Conservation (phyloP, 257 asterid genomes). For the Plantago elongata region DNA sequence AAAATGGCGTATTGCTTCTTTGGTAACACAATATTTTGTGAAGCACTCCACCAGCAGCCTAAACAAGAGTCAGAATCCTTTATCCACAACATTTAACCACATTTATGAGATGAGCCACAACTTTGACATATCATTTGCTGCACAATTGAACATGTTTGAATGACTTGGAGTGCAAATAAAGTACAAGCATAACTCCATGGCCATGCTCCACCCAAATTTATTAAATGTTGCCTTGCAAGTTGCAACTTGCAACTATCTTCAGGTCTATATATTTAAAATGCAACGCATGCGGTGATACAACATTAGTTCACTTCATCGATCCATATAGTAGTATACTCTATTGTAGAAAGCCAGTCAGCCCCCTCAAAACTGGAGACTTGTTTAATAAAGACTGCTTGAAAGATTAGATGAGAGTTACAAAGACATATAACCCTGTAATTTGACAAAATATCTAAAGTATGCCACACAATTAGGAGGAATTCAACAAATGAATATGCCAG, state of each 20-base stretch:
- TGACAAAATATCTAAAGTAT: no score
- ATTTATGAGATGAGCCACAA: slow-evolving; percentile 12
- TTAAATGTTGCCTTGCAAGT: slow-evolving; percentile 11
- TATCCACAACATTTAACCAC: slow-evolving; percentile 15
- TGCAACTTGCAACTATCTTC: slow-evolving; percentile 9
- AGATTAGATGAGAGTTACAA: not conserved
- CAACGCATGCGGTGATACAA: not conserved
- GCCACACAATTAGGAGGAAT: no score
- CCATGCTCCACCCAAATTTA: slow-evolving; percentile 9
- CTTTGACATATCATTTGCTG: slow-evolving; percentile 18
- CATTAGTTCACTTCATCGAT: slow-evolving; percentile 16
- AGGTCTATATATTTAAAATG: not conserved
- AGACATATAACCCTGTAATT: no score
- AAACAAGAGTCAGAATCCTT: slow-evolving; percentile 19
- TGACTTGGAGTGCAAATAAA: slow-evolving; percentile 14
- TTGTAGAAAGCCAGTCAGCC: slow-evolving; percentile 3
- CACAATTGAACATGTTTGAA: slow-evolving; percentile 7
- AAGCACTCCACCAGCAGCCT: slow-evolving; percentile 96
- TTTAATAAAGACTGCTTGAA: slow-evolving; percentile 12
- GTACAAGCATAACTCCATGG: slow-evolving; percentile 2
- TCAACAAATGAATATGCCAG: not conserved
- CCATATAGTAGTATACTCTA: not conserved
- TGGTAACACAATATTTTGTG: slow-evolving; percentile 87
- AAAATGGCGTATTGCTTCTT: slow-evolving; percentile 93
- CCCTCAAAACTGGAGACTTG: slow-evolving; percentile 1